phyloP scores from a whole-genome alignment of 805 yeast genomes.

The Blastobotrys muscicola region DNA sequence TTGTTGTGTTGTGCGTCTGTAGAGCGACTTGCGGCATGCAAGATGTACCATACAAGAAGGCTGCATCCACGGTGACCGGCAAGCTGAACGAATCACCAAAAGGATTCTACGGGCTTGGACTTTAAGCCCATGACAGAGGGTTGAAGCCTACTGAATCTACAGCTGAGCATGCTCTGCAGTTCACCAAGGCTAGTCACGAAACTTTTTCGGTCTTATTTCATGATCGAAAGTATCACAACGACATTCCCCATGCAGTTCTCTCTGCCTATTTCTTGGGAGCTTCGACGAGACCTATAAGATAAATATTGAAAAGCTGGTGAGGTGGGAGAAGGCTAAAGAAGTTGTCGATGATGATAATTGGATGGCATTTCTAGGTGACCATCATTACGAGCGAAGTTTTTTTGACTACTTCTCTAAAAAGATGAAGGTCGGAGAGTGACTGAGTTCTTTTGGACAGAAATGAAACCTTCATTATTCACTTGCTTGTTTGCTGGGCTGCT shows the following conservation, averaged over 20 bases:
- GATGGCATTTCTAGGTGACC: constrained; percentile 22
- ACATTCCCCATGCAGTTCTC: constrained; percentile 23
- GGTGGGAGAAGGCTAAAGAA: constrained; percentile 31
- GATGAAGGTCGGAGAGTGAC: constrained; percentile 16
- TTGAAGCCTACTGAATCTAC: too few species aligned
- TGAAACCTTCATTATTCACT: constrained; percentile 7
- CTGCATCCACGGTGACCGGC: too few species aligned
- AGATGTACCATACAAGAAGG: too few species aligned
- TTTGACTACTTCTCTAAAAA: constrained; percentile 31
- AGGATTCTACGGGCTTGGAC: too few species aligned
- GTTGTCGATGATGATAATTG: constrained; percentile 30
- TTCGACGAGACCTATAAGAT: constrained; percentile 22
- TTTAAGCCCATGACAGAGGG: too few species aligned
- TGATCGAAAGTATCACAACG: constrained; percentile 22
- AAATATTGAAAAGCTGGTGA: constrained; percentile 9
- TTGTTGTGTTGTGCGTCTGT: too few species aligned
- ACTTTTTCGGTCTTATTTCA: constrained; percentile 23
- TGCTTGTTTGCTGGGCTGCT: constrained; percentile 19
- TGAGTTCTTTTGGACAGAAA: constrained; percentile 12
- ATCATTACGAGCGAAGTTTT: constrained; percentile 26
- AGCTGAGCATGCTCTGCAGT: too few species aligned
- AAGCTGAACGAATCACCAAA: too few species aligned
- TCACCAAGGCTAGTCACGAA: constrained; percentile 14
- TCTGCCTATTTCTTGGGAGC: constrained; percentile 32
- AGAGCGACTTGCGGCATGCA: too few species aligned